Conservation (phyloP, 257 asterid genomes). For the Petunia secreta region DNA sequence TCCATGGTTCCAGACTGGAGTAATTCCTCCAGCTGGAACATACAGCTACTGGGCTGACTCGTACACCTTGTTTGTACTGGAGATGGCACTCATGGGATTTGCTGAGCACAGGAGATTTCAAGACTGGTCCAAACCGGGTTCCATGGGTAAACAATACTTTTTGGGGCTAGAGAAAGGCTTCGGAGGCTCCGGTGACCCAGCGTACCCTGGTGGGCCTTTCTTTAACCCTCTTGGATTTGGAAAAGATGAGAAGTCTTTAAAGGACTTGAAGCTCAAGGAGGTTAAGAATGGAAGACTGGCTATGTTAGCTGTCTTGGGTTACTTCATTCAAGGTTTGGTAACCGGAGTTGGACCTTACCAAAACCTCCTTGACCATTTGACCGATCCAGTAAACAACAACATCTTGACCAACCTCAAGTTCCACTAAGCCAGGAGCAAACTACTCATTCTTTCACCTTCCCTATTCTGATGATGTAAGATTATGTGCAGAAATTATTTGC, state of each 20-base stretch:
- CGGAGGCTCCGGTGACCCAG: conserved; percentile 73
- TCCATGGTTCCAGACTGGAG: conserved; percentile 93
- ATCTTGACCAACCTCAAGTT: conserved; percentile 84
- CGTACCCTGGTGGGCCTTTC: conserved; percentile 31
- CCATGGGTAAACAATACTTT: conserved; percentile 89
- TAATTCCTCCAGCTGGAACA: conserved; percentile 92
- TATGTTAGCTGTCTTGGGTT: conserved; percentile 88
- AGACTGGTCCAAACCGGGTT: conserved; percentile 86
- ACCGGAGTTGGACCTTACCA: conserved; percentile 93
- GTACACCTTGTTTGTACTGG: conserved; percentile 78
- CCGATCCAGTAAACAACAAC: conserved; percentile 90
- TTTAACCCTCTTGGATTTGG: conserved; percentile 29
- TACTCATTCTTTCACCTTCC: not conserved
- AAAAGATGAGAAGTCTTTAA: conserved; percentile 26
- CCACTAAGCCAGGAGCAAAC: conserved; percentile 55
- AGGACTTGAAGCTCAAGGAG: conserved; percentile 71
- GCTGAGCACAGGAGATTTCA: conserved; percentile 94
- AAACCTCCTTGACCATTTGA: conserved; percentile 82
- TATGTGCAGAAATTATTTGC: conserved; percentile 40
- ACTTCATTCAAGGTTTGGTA: conserved; percentile 78
- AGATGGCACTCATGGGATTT: conserved; percentile 91
- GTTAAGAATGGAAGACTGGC: conserved; percentile 94
- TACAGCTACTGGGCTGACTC: conserved; percentile 88
- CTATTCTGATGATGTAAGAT: conserved; percentile 32
- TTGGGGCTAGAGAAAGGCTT: conserved; percentile 77